Conservation (phyloP, 176 grass and related monocot genomes). For the Phyllostachys edulis region DNA sequence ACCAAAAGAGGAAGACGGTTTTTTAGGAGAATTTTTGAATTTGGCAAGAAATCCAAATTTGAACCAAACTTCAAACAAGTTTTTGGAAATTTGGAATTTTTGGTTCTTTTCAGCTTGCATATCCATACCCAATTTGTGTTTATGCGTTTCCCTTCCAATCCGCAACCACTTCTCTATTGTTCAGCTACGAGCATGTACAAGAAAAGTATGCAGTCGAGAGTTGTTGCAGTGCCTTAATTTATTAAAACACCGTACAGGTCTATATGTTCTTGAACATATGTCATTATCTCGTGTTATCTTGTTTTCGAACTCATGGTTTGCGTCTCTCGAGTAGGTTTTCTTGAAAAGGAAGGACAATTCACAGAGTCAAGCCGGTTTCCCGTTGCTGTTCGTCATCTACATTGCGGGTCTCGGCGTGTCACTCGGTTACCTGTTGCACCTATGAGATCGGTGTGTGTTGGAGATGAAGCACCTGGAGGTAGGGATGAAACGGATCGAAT, state of each 20-base stretch:
- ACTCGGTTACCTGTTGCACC: constrained; percentile 66
- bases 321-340: constrained; percentile 13
- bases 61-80: no score
- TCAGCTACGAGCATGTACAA: neutral
- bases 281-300: neutral
- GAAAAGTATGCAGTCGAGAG: neutral
- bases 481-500: no score
- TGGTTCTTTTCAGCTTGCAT: neutral
- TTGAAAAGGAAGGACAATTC: constrained; percentile 27
- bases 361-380: constrained; percentile 21
- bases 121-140: neutral
- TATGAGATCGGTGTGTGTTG: constrained; percentile 34
- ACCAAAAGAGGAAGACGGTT: no score
- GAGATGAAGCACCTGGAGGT: neutral
- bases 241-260: neutral
- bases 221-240: neutral
- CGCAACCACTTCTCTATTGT: neutral
- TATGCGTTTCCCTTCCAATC: neutral
- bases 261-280: neutral
- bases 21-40: no score
- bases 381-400: constrained; percentile 35
- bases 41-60: no score
- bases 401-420: constrained; percentile 34
- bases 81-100: no score
- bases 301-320: neutral